Percentiles rank a stretch among this genome's conserved stretches.
phyloP scores from a whole-genome alignment of 2,329 filamentous ascomycete species.

The Talaromyces sp. region DNA sequence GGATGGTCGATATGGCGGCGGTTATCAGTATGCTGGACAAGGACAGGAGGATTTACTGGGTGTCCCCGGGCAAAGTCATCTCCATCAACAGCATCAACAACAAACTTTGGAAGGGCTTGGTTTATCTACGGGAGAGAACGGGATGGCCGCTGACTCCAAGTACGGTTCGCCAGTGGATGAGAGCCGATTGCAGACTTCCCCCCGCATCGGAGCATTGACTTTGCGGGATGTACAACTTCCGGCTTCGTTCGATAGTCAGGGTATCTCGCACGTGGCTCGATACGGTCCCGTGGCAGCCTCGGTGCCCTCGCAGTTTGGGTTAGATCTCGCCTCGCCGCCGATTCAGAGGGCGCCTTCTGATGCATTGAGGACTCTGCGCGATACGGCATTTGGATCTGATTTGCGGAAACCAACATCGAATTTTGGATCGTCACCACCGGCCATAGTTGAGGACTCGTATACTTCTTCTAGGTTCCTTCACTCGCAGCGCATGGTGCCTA shows the following conservation, averaged over 20 bases:
- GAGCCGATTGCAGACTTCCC: constrained; percentile 75
- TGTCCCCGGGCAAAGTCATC: constrained; percentile 38
- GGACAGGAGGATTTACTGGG: constrained; percentile 41
- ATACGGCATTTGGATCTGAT: constrained; percentile 69
- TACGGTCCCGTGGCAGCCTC: constrained; percentile 90
- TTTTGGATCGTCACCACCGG: constrained; percentile 56
- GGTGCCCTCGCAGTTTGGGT: constrained; percentile 83
- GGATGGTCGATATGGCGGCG: constrained; percentile 40
- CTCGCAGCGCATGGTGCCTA: constrained; percentile 60
- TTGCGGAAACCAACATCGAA: constrained; percentile 56
- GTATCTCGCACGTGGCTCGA: constrained; percentile 84
- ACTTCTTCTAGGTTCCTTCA: constrained; percentile 63
- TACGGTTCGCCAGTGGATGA: constrained; percentile 84
- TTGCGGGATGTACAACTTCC: constrained; percentile 89
- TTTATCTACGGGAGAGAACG: constrained; percentile 48
- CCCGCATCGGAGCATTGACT: constrained; percentile 62
- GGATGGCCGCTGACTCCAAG: constrained; percentile 57
- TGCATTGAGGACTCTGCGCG: constrained; percentile 57
- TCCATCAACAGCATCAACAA: constrained; percentile 29
- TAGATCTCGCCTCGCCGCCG: constrained; percentile 59
- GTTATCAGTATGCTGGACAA: constrained; percentile 36
- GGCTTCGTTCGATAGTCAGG: constrained; percentile 93
- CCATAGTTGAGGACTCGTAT: constrained; percentile 56
- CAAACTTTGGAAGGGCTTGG: constrained; percentile 11
- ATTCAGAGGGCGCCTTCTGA: constrained; percentile 68